These are phyloP conservation scores for Solanum rostratum DNA, from an alignment of 257 asterid species.

Conservation along the genomic window DNA sequence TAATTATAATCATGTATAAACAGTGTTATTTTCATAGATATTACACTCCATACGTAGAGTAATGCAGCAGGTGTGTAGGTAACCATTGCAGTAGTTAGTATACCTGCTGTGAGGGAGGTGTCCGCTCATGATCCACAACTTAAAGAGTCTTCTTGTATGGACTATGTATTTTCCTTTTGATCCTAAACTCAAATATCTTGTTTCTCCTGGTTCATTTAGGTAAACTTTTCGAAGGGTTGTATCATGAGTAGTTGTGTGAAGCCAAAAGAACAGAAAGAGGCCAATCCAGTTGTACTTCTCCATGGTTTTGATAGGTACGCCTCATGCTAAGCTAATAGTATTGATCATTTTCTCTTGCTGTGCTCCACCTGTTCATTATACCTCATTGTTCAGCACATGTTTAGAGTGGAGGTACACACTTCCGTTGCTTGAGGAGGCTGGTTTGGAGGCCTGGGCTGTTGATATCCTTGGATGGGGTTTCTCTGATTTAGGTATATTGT, in stretches of 20 bases:
- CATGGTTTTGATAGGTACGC: slow-evolving; percentile 93
- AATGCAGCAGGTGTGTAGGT: not conserved
- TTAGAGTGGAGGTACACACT: slow-evolving; percentile 85
- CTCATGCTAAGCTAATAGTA: slow-evolving; percentile 4
- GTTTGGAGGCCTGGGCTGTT: slow-evolving; percentile 75
- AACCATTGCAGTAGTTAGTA: not conserved
- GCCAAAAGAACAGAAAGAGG: slow-evolving; percentile 30
- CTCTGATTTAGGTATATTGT: slow-evolving; percentile 61
- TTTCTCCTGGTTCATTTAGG: slow-evolving; percentile 25
- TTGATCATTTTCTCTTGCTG: not conserved
- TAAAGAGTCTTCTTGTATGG: not conserved
- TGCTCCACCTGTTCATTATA: slow-evolving; percentile 27
- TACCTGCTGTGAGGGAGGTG: not conserved
- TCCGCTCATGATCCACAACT: not conserved
- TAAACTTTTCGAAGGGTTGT: slow-evolving; percentile 29
- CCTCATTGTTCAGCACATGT: slow-evolving; percentile 73
- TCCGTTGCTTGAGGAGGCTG: slow-evolving; percentile 89
- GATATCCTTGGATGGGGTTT: slow-evolving; percentile 98
- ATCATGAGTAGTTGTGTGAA: slow-evolving; percentile 83
- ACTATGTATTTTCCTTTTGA: not conserved
- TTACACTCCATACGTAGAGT: not conserved
- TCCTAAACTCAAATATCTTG: not conserved
- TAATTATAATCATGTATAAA: no score
- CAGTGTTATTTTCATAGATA: not conserved
- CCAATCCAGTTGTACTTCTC: slow-evolving; percentile 72